A percentile compares a stretch with the other conserved stretches of the same genome.
Conservation (phyloP, 2,329 filamentous ascomycete species). For the Fusarium albidum region DNA sequence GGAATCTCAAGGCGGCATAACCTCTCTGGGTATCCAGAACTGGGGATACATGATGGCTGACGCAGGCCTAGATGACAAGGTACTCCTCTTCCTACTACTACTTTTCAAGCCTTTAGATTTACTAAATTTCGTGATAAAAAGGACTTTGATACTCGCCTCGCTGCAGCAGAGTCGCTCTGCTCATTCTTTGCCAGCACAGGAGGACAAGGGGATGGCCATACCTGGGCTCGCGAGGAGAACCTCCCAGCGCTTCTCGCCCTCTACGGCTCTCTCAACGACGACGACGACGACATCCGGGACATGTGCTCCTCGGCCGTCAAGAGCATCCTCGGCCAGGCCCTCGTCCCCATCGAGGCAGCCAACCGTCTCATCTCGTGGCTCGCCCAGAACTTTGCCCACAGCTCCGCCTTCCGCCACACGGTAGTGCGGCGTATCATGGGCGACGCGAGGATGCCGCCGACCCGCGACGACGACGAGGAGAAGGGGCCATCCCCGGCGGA, state of each 20-base stretch:
- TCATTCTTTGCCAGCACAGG: conserved; percentile 54
- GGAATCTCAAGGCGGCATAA: conserved; percentile 21
- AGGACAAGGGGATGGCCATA: conserved; percentile 16
- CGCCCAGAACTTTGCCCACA: conserved; percentile 44
- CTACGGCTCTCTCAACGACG: conserved; percentile 84
- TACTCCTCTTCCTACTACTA: conserved; percentile 38
- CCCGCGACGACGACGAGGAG: not conserved
- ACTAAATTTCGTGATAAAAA: conserved; percentile 40
- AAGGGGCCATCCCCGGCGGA: conserved; percentile 41
- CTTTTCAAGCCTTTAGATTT: not conserved
- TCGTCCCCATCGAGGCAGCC: conserved; percentile 59
- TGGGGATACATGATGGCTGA: conserved; percentile 62
- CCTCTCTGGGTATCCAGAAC: conserved; percentile 36
- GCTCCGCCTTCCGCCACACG: conserved; percentile 49
- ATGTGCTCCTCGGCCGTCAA: conserved; percentile 62
- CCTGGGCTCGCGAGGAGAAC: conserved; percentile 45
- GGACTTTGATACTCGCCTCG: conserved; percentile 72
- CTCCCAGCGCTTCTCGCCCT: conserved; percentile 70
- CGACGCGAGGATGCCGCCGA: conserved; percentile 22
- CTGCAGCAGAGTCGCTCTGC: conserved; percentile 63
- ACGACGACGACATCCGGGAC: conserved; percentile 87
- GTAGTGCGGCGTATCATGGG: conserved; percentile 53
- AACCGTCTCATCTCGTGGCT: conserved; percentile 56
- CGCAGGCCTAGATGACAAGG: conserved; percentile 58
- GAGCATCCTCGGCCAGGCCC: conserved; percentile 53